Percentiles rank a stretch among this genome's conserved stretches.
Evolutionary conservation across 495 filamentous ascomycete species (phyloP).

Genomic region (Venustampulla echinocandica): DNA sequence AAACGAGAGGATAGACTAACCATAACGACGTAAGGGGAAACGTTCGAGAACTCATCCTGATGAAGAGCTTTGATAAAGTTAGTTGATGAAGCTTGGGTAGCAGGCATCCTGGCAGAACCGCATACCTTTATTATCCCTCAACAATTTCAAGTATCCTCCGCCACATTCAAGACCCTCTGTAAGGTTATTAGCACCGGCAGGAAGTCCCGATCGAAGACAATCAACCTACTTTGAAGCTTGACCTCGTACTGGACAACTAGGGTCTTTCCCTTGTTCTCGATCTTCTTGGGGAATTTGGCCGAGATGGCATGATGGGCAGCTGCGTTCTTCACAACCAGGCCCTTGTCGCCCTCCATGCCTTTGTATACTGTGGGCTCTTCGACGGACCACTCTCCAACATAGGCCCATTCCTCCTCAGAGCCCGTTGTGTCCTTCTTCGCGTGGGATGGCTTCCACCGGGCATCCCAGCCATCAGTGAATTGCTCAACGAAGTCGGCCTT

Average conservation of each 20-base stretch:
- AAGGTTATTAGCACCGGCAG: slow-evolving; percentile 3
- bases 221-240: slow-evolving; percentile 85
- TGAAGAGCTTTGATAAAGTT: slow-evolving; percentile 95
- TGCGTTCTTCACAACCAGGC: slow-evolving; percentile 91
- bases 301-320: slow-evolving; percentile 99
- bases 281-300: slow-evolving; percentile 92
- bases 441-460: slow-evolving; percentile 84
- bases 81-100: too few relatives aligned
- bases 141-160: slow-evolving; percentile 98
- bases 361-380: slow-evolving; percentile 91
- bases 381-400: slow-evolving; percentile 92
- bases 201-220: background rate
- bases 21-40: slow-evolving; percentile 85
- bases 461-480: slow-evolving; percentile 92
- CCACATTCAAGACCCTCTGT: slow-evolving; percentile 84
- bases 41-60: slow-evolving; percentile 95
- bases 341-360: slow-evolving; percentile 93
- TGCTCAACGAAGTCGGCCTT: slow-evolving; percentile 97
- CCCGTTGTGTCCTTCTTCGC: slow-evolving; percentile 80
- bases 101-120: too few relatives aligned
- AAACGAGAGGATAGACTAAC: background rate
- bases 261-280: slow-evolving; percentile 94
- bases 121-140: slow-evolving; percentile 86
- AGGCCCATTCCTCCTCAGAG: slow-evolving; percentile 72
- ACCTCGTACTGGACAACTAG: slow-evolving; percentile 99